Evolutionary conservation across 2,329 filamentous ascomycete genomes (phyloP).

Genomic region (Botrytis sinoallii): DNA sequence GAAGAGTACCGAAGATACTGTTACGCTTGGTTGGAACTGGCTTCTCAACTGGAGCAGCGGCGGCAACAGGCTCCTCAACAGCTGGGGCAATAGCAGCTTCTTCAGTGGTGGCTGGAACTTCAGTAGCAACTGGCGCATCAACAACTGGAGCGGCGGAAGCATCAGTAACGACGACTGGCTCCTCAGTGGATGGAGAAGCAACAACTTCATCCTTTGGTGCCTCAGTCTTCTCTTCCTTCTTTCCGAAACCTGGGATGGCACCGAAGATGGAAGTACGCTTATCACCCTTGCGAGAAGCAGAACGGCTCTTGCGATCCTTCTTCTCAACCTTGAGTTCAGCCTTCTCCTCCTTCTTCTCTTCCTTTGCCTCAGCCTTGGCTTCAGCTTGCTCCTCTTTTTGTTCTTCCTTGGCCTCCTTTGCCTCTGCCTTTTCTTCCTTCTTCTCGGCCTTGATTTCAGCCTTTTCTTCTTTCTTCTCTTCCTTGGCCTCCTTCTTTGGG

Average conservation of each 20-base stretch:
- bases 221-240: constrained; percentile 39
- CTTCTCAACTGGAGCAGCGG: constrained; percentile 29
- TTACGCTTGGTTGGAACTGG: constrained; percentile 37
- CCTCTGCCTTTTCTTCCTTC: constrained; percentile 40
- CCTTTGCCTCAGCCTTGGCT: constrained; percentile 35
- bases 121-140: constrained; percentile 25
- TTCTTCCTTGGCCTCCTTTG: constrained; percentile 40
- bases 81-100: constrained; percentile 32
- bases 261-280: constrained; percentile 61
- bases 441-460: constrained; percentile 36
- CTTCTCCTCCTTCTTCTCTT: constrained; percentile 41
- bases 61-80: constrained; percentile 42
- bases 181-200: constrained; percentile 20
- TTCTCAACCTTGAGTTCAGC: constrained; percentile 35
- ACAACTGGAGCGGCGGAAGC: constrained; percentile 35
- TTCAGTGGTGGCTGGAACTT: constrained; percentile 14
- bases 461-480: constrained; percentile 37
- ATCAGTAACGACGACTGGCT: constrained; percentile 26
- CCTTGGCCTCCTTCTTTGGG: constrained; percentile 38
- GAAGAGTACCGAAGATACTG: constrained; percentile 37
- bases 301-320: constrained; percentile 60
- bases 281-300: constrained; percentile 54
- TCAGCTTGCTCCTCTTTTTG: constrained; percentile 35
- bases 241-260: constrained; percentile 46
- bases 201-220: constrained; percentile 35